Evolutionary conservation across 108 stramenopile genomes (phyloP), one percentile per base, ranked within the genome.

Genomic region (Nitzschia sp.): DNA sequence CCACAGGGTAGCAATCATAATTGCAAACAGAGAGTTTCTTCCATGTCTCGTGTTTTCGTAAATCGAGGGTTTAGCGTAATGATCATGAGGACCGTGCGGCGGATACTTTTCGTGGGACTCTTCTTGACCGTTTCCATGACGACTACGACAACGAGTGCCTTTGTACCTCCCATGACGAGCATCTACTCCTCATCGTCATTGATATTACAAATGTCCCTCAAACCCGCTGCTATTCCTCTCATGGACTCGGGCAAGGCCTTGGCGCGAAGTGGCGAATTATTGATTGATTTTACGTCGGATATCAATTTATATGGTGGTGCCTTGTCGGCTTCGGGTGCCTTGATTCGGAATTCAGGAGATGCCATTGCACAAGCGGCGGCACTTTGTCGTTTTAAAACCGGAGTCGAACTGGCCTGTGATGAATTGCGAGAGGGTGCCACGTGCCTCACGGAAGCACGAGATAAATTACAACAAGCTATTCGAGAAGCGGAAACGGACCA

Each of bases 341-440:
- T 65, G 56, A 69, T 92, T 42, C 84, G 91, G 0, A 92, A 89
- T 66, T 60, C 76, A 3, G 91, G 91, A 11, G 91, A 92, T 71
- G 82, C 75, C 28, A 27, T 92, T 6, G 91, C 91, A n/a, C 91
- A 92, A 76, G 91, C 91, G 1, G 91, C 86, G 0, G 91, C 91
- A 34, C 80, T 80, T 13, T 82, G 80, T 64, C 81, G 91, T 15
- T 89, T 92, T 68, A 92, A 92, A 55, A 92, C 91, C 4, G 91
- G 80, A 13, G 42, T 35, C 0, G 91, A 92, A 69, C 59, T 92
- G 26, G 91, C 89, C 15, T 76, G 73, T 59, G 91, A 92, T 69
- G 91, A 92, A 79, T 57, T 92, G n/a, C 75, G 91, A 23, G 91
- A 92, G 76, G 86, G 70, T 9, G 85, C 79, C 0, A 79, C 80